phyloP scores from a whole-genome alignment of 1,284 basidiomycete genomes.

The Melampsora americana region DNA sequence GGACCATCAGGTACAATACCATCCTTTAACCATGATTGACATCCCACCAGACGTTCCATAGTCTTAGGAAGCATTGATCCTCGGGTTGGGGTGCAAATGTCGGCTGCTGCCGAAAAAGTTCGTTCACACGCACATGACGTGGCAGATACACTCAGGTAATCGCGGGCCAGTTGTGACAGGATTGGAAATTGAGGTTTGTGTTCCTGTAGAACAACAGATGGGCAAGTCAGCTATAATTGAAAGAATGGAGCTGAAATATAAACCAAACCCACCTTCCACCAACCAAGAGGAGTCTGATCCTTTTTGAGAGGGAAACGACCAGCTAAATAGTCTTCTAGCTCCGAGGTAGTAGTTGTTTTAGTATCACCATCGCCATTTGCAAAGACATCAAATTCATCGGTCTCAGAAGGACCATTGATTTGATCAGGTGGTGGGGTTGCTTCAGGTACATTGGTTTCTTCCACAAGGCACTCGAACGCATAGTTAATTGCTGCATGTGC shows the following conservation, averaged over 20 bases:
- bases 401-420: neutral
- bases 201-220: neutral
- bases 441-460: neutral
- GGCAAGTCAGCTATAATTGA: too few relatives aligned
- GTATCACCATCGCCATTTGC: neutral
- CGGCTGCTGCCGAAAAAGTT: slow-evolving; percentile 11
- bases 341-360: neutral
- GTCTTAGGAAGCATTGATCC: too few relatives aligned
- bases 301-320: neutral
- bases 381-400: neutral
- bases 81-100: too few relatives aligned
- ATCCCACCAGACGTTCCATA: too few relatives aligned
- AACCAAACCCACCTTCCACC: neutral
- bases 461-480: neutral
- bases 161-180: neutral
- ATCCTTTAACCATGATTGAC: too few relatives aligned
- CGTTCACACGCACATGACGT: slow-evolving; percentile 9
- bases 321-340: neutral
- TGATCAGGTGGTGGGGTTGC: neutral
- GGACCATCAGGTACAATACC: too few relatives aligned
- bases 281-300: neutral
- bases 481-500: neutral
- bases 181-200: neutral
- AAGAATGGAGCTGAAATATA: too few relatives aligned
- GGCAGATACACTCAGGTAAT: neutral